phyloP scores from a whole-genome alignment of 768 basidiomycete genomes.

The Leccinum truebloodii region DNA sequence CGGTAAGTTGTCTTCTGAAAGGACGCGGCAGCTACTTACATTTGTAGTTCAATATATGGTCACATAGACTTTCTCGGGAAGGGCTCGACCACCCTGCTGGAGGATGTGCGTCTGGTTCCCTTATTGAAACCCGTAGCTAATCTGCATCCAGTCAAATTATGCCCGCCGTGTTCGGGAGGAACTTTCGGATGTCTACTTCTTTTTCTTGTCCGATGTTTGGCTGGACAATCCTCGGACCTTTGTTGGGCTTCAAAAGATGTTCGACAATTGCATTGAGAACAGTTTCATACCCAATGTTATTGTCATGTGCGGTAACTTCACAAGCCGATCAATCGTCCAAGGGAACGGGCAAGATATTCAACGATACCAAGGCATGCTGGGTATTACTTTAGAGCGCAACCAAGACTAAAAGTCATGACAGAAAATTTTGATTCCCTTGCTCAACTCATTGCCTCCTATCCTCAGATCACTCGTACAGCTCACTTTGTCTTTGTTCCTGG shows the following conservation, averaged over 20 bases:
- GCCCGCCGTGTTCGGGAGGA: constrained; percentile 65
- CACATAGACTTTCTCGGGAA: constrained; percentile 98
- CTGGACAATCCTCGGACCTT: constrained; percentile 87
- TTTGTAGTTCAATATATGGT: constrained; percentile 81
- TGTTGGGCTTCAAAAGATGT: constrained; percentile 75
- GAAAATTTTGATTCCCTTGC: constrained; percentile 88
- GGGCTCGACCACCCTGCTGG: constrained; percentile 84
- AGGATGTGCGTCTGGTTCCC: constrained; percentile 66
- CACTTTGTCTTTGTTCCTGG: constrained; percentile 96
- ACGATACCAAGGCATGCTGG: constrained; percentile 73
- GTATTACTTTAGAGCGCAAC: neutral
- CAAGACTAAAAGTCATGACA: constrained; percentile 32
- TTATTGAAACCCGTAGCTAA: neutral
- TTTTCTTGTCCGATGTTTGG: constrained; percentile 95
- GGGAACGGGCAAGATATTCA: constrained; percentile 79
- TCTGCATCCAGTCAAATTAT: constrained; percentile 54
- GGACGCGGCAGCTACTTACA: constrained; percentile 10
- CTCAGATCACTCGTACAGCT: constrained; percentile 70
- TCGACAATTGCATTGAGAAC: constrained; percentile 87
- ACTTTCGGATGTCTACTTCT: constrained; percentile 78
- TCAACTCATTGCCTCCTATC: constrained; percentile 81
- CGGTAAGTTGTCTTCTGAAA: constrained; percentile 48
- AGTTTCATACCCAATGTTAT: constrained; percentile 87
- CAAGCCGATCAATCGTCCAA: constrained; percentile 75
- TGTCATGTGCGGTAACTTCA: constrained; percentile 94